A percentile compares a stretch with the other conserved stretches of the same genome.
Conservation (phyloP, 495 filamentous ascomycete genomes). For the Penicillium coffeae region DNA sequence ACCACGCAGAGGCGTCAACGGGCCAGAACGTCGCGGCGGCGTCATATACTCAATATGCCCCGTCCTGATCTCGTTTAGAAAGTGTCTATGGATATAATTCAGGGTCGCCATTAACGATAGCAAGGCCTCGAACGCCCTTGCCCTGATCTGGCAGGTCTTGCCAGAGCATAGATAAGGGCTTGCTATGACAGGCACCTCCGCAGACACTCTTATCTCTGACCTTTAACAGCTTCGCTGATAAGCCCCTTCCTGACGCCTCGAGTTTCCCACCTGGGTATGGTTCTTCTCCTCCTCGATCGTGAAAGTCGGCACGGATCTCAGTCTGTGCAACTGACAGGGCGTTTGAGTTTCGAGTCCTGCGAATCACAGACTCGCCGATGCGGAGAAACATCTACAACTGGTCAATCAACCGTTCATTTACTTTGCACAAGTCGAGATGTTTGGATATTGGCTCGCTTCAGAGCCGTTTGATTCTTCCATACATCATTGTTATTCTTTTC, state of each 20-base stretch:
- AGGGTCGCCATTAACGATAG: background rate
- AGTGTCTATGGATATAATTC: background rate
- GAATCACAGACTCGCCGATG: constrained; percentile 16
- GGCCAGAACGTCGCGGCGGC: no score
- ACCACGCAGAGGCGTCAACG: no score
- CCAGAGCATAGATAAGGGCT: constrained; percentile 13
- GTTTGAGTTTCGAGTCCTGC: constrained; percentile 3
- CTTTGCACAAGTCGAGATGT: background rate
- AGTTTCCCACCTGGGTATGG: constrained; percentile 32
- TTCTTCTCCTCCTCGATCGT: constrained; percentile 19
- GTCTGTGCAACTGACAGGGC: constrained; percentile 8
- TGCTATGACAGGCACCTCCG: background rate
- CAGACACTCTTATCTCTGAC: constrained; percentile 14
- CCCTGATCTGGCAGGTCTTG: constrained; percentile 14
- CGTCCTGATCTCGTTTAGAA: no score
- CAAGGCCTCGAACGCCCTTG: background rate
- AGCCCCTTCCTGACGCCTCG: constrained; percentile 21
- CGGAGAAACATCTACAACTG: constrained; percentile 12
- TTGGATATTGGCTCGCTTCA: background rate
- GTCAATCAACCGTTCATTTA: constrained; percentile 2
- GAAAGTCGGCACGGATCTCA: constrained; percentile 12
- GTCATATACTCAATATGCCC: no score
- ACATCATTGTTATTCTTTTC: no score
- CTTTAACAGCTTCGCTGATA: constrained; percentile 6
- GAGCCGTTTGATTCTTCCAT: no score